Evolutionary conservation across 2,329 filamentous ascomycete genomes (phyloP), one percentile per base, ranked within the genome.

Genomic region (Lasiodiplodia gonubiensis): DNA sequence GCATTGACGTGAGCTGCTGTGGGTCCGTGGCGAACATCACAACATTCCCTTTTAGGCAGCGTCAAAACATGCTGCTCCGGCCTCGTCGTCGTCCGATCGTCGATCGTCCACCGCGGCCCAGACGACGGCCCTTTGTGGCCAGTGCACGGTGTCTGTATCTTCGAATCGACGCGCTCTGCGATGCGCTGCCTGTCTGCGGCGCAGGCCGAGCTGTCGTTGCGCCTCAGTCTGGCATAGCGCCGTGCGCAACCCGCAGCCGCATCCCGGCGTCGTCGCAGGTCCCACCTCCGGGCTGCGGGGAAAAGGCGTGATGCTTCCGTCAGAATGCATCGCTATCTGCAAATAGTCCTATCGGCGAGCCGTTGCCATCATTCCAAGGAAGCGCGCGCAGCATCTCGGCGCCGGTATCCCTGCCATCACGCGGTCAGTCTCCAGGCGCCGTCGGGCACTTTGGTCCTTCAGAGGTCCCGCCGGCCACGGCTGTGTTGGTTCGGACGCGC

Each of bases 11-110:
- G 37, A 49, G 57, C 42, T 21, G n/a, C 14, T 37, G 59, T 63
- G 46, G 59, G 59, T 30, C 59, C 16, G 59, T 63, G 59, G 59
- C 59, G 46, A 63, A 25, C n/a, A 63, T 63, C 59, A 63, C 30
- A 51, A 51, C 46, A 63, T 23, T 18, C 59, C 55, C 25, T 4
- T 37, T 63, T 30, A 12, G 46, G 42, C 23, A 37, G 23, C 18
- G 21, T 63, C 42, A 16, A 48, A 63, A 63, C 59, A 51, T 37
- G 30, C 42, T 33, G 42, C 21, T 63, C 46, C 57, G 23, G 42
- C 57, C n/a, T 33, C 25, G 25, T 49, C 25, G 25, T 49, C 42
- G 39, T 33, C 42, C 30, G 27, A 49, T 61, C 57, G 42, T 49
- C 57, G 57, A 61, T 61, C 57, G 25, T 61, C 57, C 57, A 61